Conservation (phyloP, 1,139 yeast genomes). For the Hyphopichia buzzinii region DNA sequence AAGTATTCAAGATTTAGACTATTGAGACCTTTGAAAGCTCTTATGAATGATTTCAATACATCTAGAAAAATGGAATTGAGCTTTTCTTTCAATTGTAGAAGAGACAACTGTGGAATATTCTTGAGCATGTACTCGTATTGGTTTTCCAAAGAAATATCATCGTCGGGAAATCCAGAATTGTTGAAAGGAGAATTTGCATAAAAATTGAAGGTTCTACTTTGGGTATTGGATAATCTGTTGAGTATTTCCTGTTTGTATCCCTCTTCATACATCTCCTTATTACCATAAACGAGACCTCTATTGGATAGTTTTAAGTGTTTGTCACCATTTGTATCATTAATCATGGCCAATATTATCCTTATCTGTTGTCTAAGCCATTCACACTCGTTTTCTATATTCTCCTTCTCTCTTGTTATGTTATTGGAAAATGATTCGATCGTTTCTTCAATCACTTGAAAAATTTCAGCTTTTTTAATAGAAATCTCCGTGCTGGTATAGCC, state of each 20-base stretch:
- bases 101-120: slow-evolving; percentile 29
- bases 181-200: slow-evolving; percentile 31
- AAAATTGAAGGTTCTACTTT: slow-evolving; percentile 20
- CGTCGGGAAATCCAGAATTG: slow-evolving; percentile 11
- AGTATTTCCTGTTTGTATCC: slow-evolving; percentile 34
- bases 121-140: slow-evolving; percentile 26
- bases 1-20: slow-evolving; percentile 23
- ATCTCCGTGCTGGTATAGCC: slow-evolving; percentile 40
- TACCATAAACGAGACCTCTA: slow-evolving; percentile 34
- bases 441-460: slow-evolving; percentile 39
- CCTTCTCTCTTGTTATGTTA: slow-evolving; percentile 36
- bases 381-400: slow-evolving; percentile 41
- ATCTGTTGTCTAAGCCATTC: slow-evolving; percentile 50
- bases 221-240: slow-evolving; percentile 17
- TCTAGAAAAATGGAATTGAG: slow-evolving; percentile 38
- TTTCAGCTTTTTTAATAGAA: slow-evolving; percentile 34
- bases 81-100: slow-evolving; percentile 29
- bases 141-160: slow-evolving; percentile 22
- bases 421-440: slow-evolving; percentile 35
- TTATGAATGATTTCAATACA: slow-evolving; percentile 30
- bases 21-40: slow-evolving; percentile 31
- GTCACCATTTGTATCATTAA: slow-evolving; percentile 36
- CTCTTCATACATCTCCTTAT: slow-evolving; percentile 23
- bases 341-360: slow-evolving; percentile 38
- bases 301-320: slow-evolving; percentile 21